phyloP scores from a whole-genome alignment of 495 filamentous ascomycete species.

The Xylaria acuta region DNA sequence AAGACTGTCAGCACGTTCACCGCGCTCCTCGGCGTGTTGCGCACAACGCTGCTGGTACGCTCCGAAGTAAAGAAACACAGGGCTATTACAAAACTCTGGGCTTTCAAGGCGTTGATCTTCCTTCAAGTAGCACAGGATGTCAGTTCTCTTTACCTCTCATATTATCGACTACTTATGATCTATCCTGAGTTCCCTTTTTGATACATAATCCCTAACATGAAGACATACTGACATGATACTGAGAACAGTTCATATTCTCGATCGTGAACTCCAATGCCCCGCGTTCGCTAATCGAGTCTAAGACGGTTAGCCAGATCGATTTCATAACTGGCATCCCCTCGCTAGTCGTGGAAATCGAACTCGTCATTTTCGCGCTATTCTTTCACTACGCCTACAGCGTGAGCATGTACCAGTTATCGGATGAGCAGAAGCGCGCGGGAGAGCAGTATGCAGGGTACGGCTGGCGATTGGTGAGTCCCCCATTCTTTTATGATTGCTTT shows the following conservation, averaged over 20 bases:
- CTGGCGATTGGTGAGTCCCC: constrained; percentile 24
- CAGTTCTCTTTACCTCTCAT: neutral
- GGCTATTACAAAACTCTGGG: constrained; percentile 25
- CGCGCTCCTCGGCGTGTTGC: constrained; percentile 14
- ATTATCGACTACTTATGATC: neutral
- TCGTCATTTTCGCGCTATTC: constrained; percentile 26
- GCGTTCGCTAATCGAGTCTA: neutral
- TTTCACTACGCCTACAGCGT: constrained; percentile 25
- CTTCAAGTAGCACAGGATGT: constrained; percentile 19
- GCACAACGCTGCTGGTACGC: neutral
- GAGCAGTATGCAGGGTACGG: constrained; percentile 17
- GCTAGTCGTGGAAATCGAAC: constrained; percentile 19
- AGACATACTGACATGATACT: neutral
- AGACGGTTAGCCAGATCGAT: constrained; percentile 13
- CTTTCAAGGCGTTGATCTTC: constrained; percentile 21
- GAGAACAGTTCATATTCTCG: constrained; percentile 15
- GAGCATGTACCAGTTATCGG: constrained; percentile 22
- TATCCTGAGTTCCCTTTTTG: neutral
- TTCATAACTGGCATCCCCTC: constrained; percentile 25
- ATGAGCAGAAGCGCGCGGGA: constrained; percentile 13
- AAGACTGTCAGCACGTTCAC: constrained; percentile 23
- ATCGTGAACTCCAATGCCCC: constrained; percentile 14
- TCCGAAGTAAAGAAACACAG: constrained; percentile 15
- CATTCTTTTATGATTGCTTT: neutral
- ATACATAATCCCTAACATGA: neutral